Base-by-base conservation (phyloP, 1,139 yeast species). In the Saccharomycopsis crataegensis region DNA sequence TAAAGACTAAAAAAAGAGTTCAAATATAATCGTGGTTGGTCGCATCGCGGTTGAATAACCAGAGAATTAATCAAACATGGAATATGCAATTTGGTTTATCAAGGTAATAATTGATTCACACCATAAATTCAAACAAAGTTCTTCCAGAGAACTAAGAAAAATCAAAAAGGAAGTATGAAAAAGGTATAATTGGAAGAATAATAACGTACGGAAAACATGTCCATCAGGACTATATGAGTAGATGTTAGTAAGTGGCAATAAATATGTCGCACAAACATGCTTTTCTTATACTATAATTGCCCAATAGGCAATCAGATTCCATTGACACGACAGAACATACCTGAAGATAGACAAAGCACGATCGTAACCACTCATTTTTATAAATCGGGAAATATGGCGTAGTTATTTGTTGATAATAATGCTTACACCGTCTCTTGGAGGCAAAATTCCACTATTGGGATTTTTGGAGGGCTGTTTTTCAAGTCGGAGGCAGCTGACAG, bases 261-360 rank as follows among this genome's bases (percentile, higher is more conserved):
- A 22, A 22, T 22, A 22, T 3, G 28, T 2, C 28, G 28, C 28
- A 22, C 28, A 22, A 22, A n/a, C 16, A 22, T 49, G 12, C 7
- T 16, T 32, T 16, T n/a, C 36, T 33, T 1, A n/a, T 34, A 22
- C 32, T 14, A 5, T 22, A n/a, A 17, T 22, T 45, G 6, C 14
- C 1, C 46, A 42, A 42, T 38, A 4, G 14, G 6, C 14, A 38
- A 16, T 38, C 6, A 38, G 16, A 38, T 3, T 16, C n/a, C 14
- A 38, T 6, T 16, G n/a, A n/a, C 6, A 6, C 42, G 7, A 14
- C 12, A 33, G 9, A 45, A 81, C 91, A 65, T 81, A 86, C 86
- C 96, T 89, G 74, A 93, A 93, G 70, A 93, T 95, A 58, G 98
- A 91, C 66, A 93, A 80, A 58, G 99, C 99, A 79, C 99, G 84